Base-by-base conservation (phyloP, 495 filamentous ascomycete species). In the Pseudevernia furfuracea region DNA sequence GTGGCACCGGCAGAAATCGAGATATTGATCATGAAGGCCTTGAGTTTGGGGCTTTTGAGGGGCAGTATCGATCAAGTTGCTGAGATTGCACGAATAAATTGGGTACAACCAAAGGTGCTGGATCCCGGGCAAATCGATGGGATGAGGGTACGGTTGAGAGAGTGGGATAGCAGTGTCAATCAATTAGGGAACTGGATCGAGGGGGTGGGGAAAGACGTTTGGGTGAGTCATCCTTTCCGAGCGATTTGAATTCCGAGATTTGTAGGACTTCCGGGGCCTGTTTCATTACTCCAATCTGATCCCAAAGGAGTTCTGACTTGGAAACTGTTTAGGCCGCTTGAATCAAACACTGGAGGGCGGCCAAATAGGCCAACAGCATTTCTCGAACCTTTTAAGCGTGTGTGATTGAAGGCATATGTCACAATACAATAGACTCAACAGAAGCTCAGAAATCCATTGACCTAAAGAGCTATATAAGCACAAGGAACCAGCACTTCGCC, bases 41-140 rank as follows among this genome's bases (percentile, higher is more conserved):
- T 99, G 70, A 96, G 91, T 68, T 75, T 97, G 70, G 95, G 92
- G 1, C 80, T 99, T 69, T 80, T 99, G 66, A 83, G 86, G 69
- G 94, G 94, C 5, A 93, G 87, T 49, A 99, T 99, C 67, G 94
- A 99, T 76, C 92, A 99, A 79, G 94, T 97, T 36, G 92, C 88
- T 58, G 85, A 91, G 78, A 83, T 97, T 59, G 94, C 94, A 34
- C 83, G 92, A 73, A 96, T 99, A 78, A 90, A 90, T 72, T 99
- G 94, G 94, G 94, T 99, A 48, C 94, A 99, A 81, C 95, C 94
- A 17, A 97, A 97, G 81, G 89, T 94, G 58, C 75, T 98, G 69
- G 94, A 97, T 77, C 90, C 92, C 84, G 86, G 84, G 73, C 95
- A 97, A 82, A 95, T 99, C 69, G 91, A 91, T 72, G 91, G 86